A percentile compares a stretch with the other conserved stretches of the same genome.
These are phyloP conservation scores for Rhizopus microsporus DNA, from an alignment of 371 early-diverging fungal species.

Conservation along the genomic window DNA sequence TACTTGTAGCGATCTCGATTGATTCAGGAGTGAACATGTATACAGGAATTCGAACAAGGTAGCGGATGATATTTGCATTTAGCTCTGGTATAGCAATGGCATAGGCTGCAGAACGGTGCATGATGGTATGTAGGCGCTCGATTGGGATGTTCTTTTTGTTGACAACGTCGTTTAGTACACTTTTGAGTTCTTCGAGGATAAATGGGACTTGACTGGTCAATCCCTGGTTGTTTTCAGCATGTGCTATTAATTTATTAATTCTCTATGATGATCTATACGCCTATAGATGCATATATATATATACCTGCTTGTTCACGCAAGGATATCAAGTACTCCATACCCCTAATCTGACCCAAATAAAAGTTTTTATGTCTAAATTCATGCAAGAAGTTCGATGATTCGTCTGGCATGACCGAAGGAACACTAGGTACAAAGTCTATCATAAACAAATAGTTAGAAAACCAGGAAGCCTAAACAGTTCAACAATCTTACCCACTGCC, in stretches of 20 bases:
- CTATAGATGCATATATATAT: background rate
- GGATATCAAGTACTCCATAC: conserved; percentile 46
- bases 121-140: conserved; percentile 48
- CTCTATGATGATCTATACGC: background rate
- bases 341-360: conserved; percentile 65
- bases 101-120: conserved; percentile 33
- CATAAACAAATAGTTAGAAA: background rate
- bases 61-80: conserved; percentile 75
- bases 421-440: conserved; percentile 49
- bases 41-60: conserved; percentile 87
- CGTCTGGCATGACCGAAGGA: conserved; percentile 49
- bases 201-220: conserved; percentile 44
- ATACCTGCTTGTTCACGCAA: conserved; percentile 20
- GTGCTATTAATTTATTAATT: no score
- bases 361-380: conserved; percentile 59
- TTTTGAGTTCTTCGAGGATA: conserved; percentile 41
- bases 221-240: conserved; percentile 11
- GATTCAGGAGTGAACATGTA: conserved; percentile 76
- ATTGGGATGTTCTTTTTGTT: conserved; percentile 42
- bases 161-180: conserved; percentile 45
- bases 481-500: conserved; percentile 19
- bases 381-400: conserved; percentile 60
- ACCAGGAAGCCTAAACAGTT: background rate
- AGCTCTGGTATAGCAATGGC: conserved; percentile 32
- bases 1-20: conserved; percentile 76